Conservation (phyloP, 1,284 basidiomycete species). For the Leccinum angustisporum region DNA sequence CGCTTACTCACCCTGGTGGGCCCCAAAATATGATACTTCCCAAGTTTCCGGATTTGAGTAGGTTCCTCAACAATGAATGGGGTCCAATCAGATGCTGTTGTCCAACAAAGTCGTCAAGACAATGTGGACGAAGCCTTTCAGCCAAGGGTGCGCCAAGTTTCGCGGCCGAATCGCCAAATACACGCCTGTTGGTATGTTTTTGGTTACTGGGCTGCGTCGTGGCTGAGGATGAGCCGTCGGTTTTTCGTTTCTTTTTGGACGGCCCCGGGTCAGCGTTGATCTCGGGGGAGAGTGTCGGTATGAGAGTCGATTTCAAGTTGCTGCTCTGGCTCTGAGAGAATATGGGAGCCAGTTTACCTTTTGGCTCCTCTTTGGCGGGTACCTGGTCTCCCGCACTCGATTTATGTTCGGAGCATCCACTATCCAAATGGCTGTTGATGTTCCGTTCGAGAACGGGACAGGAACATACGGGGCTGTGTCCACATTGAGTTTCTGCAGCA, state of each 20-base stretch:
- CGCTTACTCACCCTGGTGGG: conserved; percentile 59
- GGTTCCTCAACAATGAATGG: conserved; percentile 51
- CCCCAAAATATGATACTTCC: conserved; percentile 76
- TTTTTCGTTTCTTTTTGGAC: conserved; percentile 35
- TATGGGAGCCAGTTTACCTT: conserved; percentile 32
- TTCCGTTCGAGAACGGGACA: conserved; percentile 38
- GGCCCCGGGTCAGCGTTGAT: conserved; percentile 4
- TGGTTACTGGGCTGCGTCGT: conserved; percentile 9
- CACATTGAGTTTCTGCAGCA: neutral
- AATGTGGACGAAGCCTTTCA: conserved; percentile 61
- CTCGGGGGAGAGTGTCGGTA: conserved; percentile 1
- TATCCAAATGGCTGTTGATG: conserved; percentile 53
- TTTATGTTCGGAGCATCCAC: conserved; percentile 37
- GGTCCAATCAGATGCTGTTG: conserved; percentile 60
- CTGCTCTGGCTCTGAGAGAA: conserved; percentile 27
- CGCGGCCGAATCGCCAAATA: conserved; percentile 24
- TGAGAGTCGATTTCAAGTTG: neutral
- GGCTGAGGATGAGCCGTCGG: conserved; percentile 5
- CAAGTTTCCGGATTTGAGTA: conserved; percentile 47
- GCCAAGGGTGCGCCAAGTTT: conserved; percentile 55
- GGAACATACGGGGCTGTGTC: conserved; percentile 47
- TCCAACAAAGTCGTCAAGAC: conserved; percentile 66
- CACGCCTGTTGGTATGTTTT: conserved; percentile 32
- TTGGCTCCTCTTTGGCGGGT: conserved; percentile 11
- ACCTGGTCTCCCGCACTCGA: neutral